These are phyloP conservation scores for Pyrenophora seminiperda DNA, from an alignment of 2,329 filamentous ascomycete genomes.

Conservation along the genomic window DNA sequence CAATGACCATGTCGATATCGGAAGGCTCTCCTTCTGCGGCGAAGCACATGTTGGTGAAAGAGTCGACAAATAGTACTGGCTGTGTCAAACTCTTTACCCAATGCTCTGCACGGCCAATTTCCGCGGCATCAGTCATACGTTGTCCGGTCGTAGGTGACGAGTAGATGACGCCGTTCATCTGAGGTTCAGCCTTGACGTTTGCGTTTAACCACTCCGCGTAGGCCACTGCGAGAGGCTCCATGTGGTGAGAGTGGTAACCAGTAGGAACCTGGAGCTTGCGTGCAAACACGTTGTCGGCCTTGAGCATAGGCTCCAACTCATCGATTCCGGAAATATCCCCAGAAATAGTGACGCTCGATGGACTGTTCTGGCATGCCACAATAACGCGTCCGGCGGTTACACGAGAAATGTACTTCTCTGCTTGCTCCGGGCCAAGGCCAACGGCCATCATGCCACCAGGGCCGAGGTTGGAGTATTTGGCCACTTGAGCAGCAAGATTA, in stretches of 20 bases:
- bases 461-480: neutral
- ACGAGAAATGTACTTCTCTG: conserved; percentile 2
- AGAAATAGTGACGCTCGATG: conserved; percentile 50
- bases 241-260: conserved; percentile 55
- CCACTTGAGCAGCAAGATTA: neutral
- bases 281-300: conserved; percentile 47
- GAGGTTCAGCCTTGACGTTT: conserved; percentile 9
- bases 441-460: conserved; percentile 9
- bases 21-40: neutral
- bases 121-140: neutral
- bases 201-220: conserved; percentile 10
- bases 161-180: neutral
- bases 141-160: neutral
- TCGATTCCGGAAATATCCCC: conserved; percentile 49
- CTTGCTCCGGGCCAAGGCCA: neutral
- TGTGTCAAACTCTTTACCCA: neutral
- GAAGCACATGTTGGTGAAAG: conserved; percentile 1
- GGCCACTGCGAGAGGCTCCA: conserved; percentile 31
- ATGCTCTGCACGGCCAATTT: neutral
- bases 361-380: conserved; percentile 44
- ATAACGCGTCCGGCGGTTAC: neutral
- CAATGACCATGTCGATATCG: neutral
- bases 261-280: conserved; percentile 49
- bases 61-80: neutral
- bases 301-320: conserved; percentile 35